Conservation (phyloP, 2,329 filamentous ascomycete species). For the Aureobasidium sp. region DNA sequence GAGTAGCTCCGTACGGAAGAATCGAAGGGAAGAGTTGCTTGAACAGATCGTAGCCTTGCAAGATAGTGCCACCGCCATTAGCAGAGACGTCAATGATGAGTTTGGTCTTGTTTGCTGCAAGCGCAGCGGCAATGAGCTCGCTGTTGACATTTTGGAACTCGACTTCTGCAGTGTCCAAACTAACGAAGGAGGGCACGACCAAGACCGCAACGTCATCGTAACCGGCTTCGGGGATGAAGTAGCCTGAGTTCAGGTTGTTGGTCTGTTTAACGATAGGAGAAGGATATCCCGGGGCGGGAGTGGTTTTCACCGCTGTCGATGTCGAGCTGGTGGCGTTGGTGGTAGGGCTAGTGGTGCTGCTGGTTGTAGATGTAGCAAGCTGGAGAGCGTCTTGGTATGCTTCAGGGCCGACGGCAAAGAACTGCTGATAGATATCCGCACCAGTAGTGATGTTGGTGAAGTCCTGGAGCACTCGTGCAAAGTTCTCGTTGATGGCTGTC, state of each 20-base stretch:
- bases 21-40: slow-evolving; percentile 49
- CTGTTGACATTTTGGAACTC: slow-evolving; percentile 37
- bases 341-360: not conserved
- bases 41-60: slow-evolving; percentile 58
- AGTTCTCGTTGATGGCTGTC: slow-evolving; percentile 35
- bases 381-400: slow-evolving; percentile 22
- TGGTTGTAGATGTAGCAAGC: slow-evolving; percentile 18
- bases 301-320: slow-evolving; percentile 15
- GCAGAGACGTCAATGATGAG: slow-evolving; percentile 53
- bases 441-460: slow-evolving; percentile 39
- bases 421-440: slow-evolving; percentile 35
- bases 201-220: slow-evolving; percentile 43
- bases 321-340: slow-evolving; percentile 16
- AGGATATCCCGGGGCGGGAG: slow-evolving; percentile 38
- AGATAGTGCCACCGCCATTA: slow-evolving; percentile 54
- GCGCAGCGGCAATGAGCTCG: slow-evolving; percentile 37
- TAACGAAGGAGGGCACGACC: slow-evolving; percentile 37
- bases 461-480: slow-evolving; percentile 35
- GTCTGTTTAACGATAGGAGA: slow-evolving; percentile 33
- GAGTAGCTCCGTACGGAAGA: slow-evolving; percentile 43
- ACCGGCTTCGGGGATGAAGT: slow-evolving; percentile 35
- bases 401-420: slow-evolving; percentile 22
- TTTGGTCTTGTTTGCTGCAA: slow-evolving; percentile 49
- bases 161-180: slow-evolving; percentile 24
- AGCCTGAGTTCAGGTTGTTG: slow-evolving; percentile 40